phyloP scores from a whole-genome alignment of 2,329 filamentous ascomycete genomes.

The Corynespora cassiicola region DNA sequence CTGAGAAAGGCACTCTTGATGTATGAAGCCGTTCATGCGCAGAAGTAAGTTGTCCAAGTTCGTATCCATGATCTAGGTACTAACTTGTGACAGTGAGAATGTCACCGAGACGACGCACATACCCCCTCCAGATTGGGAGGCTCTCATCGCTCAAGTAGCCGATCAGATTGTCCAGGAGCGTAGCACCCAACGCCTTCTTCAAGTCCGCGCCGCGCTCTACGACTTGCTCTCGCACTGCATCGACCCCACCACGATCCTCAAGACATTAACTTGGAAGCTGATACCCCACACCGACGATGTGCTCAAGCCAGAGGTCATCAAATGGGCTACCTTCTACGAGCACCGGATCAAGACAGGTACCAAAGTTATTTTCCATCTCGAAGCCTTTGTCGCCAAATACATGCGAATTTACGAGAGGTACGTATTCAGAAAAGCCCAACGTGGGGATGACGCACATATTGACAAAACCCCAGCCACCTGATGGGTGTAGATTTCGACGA shows the following conservation, averaged over 20 bases:
- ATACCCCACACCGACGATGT: slow-evolving; percentile 86
- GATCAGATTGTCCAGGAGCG: slow-evolving; percentile 92
- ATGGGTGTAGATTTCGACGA: slow-evolving; percentile 74
- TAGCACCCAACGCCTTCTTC: slow-evolving; percentile 84
- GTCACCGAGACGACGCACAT: slow-evolving; percentile 87
- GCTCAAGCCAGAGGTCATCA: slow-evolving; percentile 89
- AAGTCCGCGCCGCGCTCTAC: slow-evolving; percentile 93
- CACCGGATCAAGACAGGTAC: slow-evolving; percentile 89
- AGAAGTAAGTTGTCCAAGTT: slow-evolving; percentile 90
- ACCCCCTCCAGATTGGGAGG: slow-evolving; percentile 96
- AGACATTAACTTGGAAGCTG: slow-evolving; percentile 93
- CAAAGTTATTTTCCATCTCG: slow-evolving; percentile 97
- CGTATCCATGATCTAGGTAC: too few relatives aligned
- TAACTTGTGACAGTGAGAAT: slow-evolving; percentile 71
- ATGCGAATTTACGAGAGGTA: slow-evolving; percentile 96
- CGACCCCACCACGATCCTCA: slow-evolving; percentile 90
- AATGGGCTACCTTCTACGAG: slow-evolving; percentile 97
- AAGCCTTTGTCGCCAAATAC: slow-evolving; percentile 98
- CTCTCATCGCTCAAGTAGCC: slow-evolving; percentile 86
- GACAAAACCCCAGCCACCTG: slow-evolving; percentile 51
- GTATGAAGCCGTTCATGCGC: slow-evolving; percentile 96
- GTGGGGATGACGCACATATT: slow-evolving; percentile 3
- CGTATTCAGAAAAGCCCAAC: slow-evolving; percentile 19
- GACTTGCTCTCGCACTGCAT: slow-evolving; percentile 97
- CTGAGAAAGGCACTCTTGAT: slow-evolving; percentile 88